phyloP scores from a whole-genome alignment of 768 basidiomycete species.

The Amanita fuliginea region DNA sequence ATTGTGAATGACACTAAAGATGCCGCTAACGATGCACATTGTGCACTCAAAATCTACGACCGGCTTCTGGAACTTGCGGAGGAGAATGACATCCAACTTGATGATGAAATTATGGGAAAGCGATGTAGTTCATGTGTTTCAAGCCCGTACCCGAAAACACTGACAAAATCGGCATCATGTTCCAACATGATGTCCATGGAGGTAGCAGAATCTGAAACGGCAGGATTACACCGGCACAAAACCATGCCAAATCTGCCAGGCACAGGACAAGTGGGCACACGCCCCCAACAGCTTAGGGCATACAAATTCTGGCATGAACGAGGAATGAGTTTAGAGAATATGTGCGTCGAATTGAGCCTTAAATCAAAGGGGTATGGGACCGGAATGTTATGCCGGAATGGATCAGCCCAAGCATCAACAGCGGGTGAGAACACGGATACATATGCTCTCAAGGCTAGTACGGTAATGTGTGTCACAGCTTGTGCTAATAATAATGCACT shows the following conservation, averaged over 20 bases:
- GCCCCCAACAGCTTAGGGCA: constrained; percentile 20
- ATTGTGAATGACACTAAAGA: constrained; percentile 16
- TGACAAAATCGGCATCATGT: background rate
- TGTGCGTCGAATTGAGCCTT: constrained; percentile 18
- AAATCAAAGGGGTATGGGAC: constrained; percentile 8
- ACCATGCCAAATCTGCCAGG: background rate
- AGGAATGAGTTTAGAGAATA: constrained; percentile 16
- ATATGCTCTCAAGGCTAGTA: constrained; percentile 13
- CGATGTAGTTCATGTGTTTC: background rate
- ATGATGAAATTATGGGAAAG: background rate
- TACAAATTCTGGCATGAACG: constrained; percentile 21
- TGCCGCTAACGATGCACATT: constrained; percentile 28
- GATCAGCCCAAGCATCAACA: no score
- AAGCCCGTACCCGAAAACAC: background rate
- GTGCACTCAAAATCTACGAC: constrained; percentile 18
- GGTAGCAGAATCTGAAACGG: background rate
- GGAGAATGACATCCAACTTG: constrained; percentile 10
- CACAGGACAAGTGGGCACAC: constrained; percentile 6
- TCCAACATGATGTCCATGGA: background rate
- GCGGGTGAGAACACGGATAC: background rate
- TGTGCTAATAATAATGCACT: background rate
- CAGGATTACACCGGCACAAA: background rate
- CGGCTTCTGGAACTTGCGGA: constrained; percentile 17
- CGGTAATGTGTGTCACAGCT: constrained; percentile 19
- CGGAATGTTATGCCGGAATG: no score